These are phyloP conservation scores for Dioszegia aurantiaca DNA, from an alignment of 768 basidiomycete species.

Conservation along the genomic window DNA sequence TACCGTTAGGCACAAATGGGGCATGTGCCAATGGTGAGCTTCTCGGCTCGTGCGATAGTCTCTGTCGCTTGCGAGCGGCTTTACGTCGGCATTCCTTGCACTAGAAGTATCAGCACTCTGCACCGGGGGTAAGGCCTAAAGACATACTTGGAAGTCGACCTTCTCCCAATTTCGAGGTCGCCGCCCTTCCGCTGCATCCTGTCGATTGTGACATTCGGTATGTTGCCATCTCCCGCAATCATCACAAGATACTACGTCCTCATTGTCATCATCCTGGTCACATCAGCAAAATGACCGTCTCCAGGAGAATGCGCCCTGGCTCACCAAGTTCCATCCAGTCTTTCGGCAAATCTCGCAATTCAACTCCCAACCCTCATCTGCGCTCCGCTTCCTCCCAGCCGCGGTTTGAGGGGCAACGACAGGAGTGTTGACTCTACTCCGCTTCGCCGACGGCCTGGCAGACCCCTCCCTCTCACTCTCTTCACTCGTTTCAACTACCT, in stretches of 20 bases:
- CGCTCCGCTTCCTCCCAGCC: slow-evolving; percentile 1
- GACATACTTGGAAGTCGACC: slow-evolving; percentile 64
- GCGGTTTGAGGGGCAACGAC: background rate
- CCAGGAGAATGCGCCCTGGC: slow-evolving; percentile 37
- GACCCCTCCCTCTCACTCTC: slow-evolving; percentile 7
- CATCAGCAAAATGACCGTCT: slow-evolving; percentile 11
- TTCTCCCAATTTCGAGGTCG: slow-evolving; percentile 75
- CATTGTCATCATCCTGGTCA: slow-evolving; percentile 67
- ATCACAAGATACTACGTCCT: slow-evolving; percentile 77
- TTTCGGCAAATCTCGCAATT: slow-evolving; percentile 82
- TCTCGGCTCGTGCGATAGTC: slow-evolving; percentile 11
- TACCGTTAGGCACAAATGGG: background rate
- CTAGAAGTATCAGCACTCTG: slow-evolving; percentile 4
- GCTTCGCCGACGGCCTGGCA: background rate
- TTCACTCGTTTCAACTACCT: slow-evolving; percentile 20
- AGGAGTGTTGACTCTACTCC: slow-evolving; percentile 11
- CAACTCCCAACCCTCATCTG: slow-evolving; percentile 70
- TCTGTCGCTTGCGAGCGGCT: slow-evolving; percentile 30
- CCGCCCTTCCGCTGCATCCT: slow-evolving; percentile 64
- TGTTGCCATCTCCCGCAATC: slow-evolving; percentile 86
- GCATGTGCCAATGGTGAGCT: slow-evolving; percentile 1
- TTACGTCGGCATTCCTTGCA: slow-evolving; percentile 40
- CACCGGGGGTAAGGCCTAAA: background rate
- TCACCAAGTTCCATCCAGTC: slow-evolving; percentile 69
- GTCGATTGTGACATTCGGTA: slow-evolving; percentile 74